A percentile compares a stretch with the other conserved stretches of the same genome.
These are phyloP conservation scores for Naganishia randhawae DNA, from an alignment of 768 basidiomycete species.

Conservation along the genomic window DNA sequence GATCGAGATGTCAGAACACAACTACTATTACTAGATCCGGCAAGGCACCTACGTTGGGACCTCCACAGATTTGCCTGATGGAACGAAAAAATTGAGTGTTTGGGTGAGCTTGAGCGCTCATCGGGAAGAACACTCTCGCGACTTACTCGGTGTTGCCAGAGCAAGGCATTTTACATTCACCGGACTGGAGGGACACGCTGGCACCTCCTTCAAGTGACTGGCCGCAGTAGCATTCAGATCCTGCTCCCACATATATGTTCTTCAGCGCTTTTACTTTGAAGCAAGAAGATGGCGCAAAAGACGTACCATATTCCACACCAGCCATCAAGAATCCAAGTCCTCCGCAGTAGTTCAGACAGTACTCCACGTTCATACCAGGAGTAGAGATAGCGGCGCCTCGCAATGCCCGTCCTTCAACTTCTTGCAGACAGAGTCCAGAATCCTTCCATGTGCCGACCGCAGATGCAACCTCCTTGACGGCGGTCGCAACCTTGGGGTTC, in stretches of 20 bases:
- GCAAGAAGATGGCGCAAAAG: conserved; percentile 59
- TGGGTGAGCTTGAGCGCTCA: no score
- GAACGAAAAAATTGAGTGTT: no score
- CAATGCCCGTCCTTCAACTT: conserved; percentile 35
- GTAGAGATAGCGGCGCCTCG: conserved; percentile 29
- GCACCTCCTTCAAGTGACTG: conserved; percentile 38
- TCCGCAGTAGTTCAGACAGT: conserved; percentile 64
- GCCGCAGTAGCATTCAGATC: conserved; percentile 43
- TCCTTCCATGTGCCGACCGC: conserved; percentile 24
- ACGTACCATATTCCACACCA: conserved; percentile 38
- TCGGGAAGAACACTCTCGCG: not conserved
- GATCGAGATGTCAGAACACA: not conserved
- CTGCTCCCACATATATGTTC: not conserved
- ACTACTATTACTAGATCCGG: no score
- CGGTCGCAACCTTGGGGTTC: conserved; percentile 27
- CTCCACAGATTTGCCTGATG: conserved; percentile 57
- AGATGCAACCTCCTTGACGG: conserved; percentile 32
- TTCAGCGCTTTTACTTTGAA: conserved; percentile 50
- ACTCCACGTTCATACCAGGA: conserved; percentile 44
- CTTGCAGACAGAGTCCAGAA: conserved; percentile 32
- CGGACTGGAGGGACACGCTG: conserved; percentile 24
- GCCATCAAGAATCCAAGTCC: conserved; percentile 51
- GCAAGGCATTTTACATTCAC: conserved; percentile 41
- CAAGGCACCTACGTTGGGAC: conserved; percentile 54
- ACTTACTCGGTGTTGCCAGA: conserved; percentile 30